Conservation (phyloP, 1,284 basidiomycete species). For the Neonothopanus nambi region DNA sequence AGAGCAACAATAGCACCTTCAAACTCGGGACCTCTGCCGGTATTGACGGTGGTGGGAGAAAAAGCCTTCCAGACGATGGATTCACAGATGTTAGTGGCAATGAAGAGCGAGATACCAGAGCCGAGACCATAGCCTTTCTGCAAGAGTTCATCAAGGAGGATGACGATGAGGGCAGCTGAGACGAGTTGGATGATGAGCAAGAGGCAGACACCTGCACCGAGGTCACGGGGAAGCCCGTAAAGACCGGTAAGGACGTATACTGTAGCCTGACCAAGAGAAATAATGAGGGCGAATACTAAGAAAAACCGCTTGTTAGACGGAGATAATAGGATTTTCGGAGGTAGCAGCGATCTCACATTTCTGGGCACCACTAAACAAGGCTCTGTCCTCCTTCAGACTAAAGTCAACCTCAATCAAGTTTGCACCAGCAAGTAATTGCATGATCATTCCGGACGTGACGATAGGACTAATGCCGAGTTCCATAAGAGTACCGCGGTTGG, state of each 20-base stretch:
- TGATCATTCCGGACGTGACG: slow-evolving; percentile 98
- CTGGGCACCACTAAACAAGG: slow-evolving; percentile 94
- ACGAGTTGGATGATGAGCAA: slow-evolving; percentile 96
- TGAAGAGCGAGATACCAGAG: slow-evolving; percentile 98
- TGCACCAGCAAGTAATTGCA: slow-evolving; percentile 97
- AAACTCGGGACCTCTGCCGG: slow-evolving; percentile 96
- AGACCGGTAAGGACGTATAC: slow-evolving; percentile 98
- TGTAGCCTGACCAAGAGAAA: slow-evolving; percentile 94
- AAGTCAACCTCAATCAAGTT: slow-evolving; percentile 99
- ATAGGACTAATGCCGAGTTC: slow-evolving; percentile 98
- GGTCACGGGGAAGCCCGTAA: slow-evolving; percentile 91
- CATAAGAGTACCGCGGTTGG: slow-evolving; percentile 98
- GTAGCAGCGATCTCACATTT: slow-evolving; percentile 72
- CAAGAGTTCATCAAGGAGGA: slow-evolving; percentile 96
- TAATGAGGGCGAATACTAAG: slow-evolving; percentile 93
- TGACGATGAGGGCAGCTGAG: slow-evolving; percentile 93
- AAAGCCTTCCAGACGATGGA: slow-evolving; percentile 99
- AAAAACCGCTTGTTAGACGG: neutral
- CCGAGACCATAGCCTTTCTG: slow-evolving; percentile 99
- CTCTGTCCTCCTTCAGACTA: slow-evolving; percentile 94
- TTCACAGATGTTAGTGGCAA: slow-evolving; percentile 99
- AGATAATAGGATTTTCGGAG: neutral
- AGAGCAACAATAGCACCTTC: slow-evolving; percentile 95
- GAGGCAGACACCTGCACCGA: slow-evolving; percentile 95
- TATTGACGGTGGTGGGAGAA: slow-evolving; percentile 97